Evolutionary conservation across 2,329 filamentous ascomycete genomes (phyloP).

Genomic region (Curvularia verruculosa): DNA sequence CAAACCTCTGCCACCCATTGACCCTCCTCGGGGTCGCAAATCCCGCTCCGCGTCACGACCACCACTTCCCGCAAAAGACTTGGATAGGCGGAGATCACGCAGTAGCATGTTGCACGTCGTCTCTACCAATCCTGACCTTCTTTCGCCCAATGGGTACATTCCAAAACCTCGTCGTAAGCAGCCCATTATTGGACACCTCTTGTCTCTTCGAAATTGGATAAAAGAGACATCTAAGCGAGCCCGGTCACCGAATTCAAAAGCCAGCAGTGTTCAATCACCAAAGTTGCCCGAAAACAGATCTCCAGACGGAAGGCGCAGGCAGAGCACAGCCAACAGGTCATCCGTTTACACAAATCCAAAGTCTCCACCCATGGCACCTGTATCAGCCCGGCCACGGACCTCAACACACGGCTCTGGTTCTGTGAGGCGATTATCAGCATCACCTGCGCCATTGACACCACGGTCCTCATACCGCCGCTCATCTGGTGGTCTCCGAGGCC

Average conservation of each 20-base stretch:
- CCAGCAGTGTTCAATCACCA: slow-evolving; percentile 43
- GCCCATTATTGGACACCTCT: slow-evolving; percentile 69
- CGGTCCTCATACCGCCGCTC: slow-evolving; percentile 83
- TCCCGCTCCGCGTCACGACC: slow-evolving; percentile 80
- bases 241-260: slow-evolving; percentile 44
- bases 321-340: slow-evolving; percentile 44
- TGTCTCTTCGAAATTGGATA: slow-evolving; percentile 74
- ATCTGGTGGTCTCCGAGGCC: slow-evolving; percentile 81
- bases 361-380: slow-evolving; percentile 46
- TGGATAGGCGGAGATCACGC: slow-evolving; percentile 68
- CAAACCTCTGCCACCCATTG: slow-evolving; percentile 70
- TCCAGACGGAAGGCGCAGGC: slow-evolving; percentile 42
- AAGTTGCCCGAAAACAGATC: slow-evolving; percentile 37
- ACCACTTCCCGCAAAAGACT: slow-evolving; percentile 83
- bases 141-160: slow-evolving; percentile 62
- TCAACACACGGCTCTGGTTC: slow-evolving; percentile 51
- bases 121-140: slow-evolving; percentile 68
- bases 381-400: slow-evolving; percentile 49
- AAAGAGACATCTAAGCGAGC: slow-evolving; percentile 61
- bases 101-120: slow-evolving; percentile 89
- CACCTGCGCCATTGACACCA: slow-evolving; percentile 85
- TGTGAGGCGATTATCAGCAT: slow-evolving; percentile 72
- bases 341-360: slow-evolving; percentile 49
- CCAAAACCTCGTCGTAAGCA: slow-evolving; percentile 64
- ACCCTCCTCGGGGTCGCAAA: slow-evolving; percentile 78